Percentiles rank a stretch among this genome's conserved stretches.
These are phyloP conservation scores for Scenedesmus sp. DNA, from an alignment of 163 green algal genomes.

Conservation along the genomic window DNA sequence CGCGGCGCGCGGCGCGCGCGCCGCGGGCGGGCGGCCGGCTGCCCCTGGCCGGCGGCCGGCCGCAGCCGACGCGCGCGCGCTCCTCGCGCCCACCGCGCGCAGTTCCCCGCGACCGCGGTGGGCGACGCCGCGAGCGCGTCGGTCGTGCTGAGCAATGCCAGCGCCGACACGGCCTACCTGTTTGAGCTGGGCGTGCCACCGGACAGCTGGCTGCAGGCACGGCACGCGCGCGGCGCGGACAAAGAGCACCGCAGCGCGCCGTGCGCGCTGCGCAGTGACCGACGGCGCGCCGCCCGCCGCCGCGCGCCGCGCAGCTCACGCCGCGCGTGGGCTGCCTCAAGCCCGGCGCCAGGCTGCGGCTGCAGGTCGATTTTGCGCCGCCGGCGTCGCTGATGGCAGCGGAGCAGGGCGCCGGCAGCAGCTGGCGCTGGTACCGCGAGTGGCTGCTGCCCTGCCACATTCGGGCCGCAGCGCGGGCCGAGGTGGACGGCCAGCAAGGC, in stretches of 20 bases:
- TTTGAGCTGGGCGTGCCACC: conserved; percentile 67
- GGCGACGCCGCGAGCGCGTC: conserved; percentile 51
- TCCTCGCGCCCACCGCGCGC: too few relatives aligned
- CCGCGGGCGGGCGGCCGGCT: too few relatives aligned
- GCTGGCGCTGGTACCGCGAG: conserved; percentile 16
- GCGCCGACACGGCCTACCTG: conserved; percentile 31
- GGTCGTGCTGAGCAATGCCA: conserved; percentile 64
- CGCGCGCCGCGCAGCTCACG: conserved; percentile 43
- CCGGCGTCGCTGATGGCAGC: conserved; percentile 15
- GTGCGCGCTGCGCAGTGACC: too few relatives aligned
- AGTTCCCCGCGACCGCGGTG: conserved; percentile 65
- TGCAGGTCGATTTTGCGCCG: conserved; percentile 55
- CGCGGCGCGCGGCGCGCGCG: background rate
- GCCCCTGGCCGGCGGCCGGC: too few relatives aligned
- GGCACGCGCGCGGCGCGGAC: background rate
- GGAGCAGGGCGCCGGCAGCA: background rate
- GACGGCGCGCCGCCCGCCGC: too few relatives aligned
- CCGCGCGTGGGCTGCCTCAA: conserved; percentile 59
- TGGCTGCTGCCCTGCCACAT: conserved; percentile 43
- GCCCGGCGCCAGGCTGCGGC: conserved; percentile 37
- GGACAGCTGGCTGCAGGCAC: conserved; percentile 50
- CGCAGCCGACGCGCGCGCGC: too few relatives aligned
- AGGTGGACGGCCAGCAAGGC: background rate
- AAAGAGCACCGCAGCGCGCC: too few relatives aligned
- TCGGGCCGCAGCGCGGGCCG: background rate